Conservation (phyloP, 257 asterid species). For the Solanum raphanifolium region DNA sequence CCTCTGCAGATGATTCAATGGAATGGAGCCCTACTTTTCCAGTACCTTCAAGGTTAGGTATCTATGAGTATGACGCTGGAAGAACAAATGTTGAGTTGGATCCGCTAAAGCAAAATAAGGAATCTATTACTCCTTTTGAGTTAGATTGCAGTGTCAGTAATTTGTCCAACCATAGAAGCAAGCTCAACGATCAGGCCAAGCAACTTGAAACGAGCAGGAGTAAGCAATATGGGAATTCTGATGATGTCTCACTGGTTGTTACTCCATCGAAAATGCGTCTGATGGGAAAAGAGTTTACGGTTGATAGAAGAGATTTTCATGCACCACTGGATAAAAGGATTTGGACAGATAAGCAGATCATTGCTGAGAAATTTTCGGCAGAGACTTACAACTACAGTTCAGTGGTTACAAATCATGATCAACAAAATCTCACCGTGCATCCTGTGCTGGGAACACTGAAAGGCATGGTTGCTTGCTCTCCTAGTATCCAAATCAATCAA, state of each 20-base stretch:
- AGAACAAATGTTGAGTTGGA: slow-evolving; percentile 11
- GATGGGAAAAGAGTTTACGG: slow-evolving; percentile 64
- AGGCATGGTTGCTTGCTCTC: slow-evolving; percentile 18
- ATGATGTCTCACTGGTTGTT: slow-evolving; percentile 11
- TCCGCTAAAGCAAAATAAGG: slow-evolving; percentile 7
- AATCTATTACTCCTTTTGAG: slow-evolving; percentile 11
- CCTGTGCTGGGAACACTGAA: slow-evolving; percentile 26
- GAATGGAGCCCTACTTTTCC: slow-evolving; percentile 17
- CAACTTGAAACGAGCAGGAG: slow-evolving; percentile 19
- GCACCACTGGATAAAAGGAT: slow-evolving; percentile 20
- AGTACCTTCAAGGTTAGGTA: slow-evolving; percentile 29
- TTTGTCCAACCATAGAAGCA: slow-evolving; percentile 9
- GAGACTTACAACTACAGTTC: slow-evolving; percentile 1
- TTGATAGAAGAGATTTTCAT: slow-evolving; percentile 29
- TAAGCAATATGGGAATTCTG: slow-evolving; percentile 12
- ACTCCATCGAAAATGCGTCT: slow-evolving; percentile 53
- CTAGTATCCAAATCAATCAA: slow-evolving; percentile 21
- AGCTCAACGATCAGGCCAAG: slow-evolving; percentile 18
- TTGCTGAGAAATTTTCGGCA: slow-evolving; percentile 15
- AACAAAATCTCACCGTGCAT: slow-evolving; percentile 12
- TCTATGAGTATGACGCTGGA: slow-evolving; percentile 14
- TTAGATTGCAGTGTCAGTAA: slow-evolving; percentile 1
- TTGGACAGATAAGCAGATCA: slow-evolving; percentile 42
- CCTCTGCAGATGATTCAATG: slow-evolving; percentile 14
- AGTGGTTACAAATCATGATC: slow-evolving; percentile 11